phyloP scores from a whole-genome alignment of 2,329 filamentous ascomycete genomes.

The Aquanectria penicillioides region DNA sequence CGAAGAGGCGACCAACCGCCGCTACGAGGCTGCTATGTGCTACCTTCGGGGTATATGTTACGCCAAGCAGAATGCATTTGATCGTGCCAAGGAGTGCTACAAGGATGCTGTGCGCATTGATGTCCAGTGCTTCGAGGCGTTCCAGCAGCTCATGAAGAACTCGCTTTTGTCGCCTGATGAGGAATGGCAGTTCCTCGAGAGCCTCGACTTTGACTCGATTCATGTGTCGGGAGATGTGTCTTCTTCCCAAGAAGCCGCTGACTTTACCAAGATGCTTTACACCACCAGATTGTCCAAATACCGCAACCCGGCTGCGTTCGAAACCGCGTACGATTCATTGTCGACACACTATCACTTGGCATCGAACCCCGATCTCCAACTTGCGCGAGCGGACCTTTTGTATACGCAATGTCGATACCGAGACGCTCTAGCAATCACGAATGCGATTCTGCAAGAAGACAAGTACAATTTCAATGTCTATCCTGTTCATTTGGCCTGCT shows the following conservation, averaged over 20 bases:
- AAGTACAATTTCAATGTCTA: slow-evolving; percentile 91
- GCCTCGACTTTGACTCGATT: slow-evolving; percentile 89
- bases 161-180: slow-evolving; percentile 89
- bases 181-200: slow-evolving; percentile 89
- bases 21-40: slow-evolving; percentile 97
- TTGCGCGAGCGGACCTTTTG: slow-evolving; percentile 88
- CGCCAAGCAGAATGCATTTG: slow-evolving; percentile 96
- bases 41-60: slow-evolving; percentile 93
- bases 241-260: slow-evolving; percentile 83
- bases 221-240: slow-evolving; percentile 71
- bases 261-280: slow-evolving; percentile 96
- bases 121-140: slow-evolving; percentile 97
- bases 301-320: slow-evolving; percentile 84
- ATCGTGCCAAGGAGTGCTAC: slow-evolving; percentile 97
- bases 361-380: slow-evolving; percentile 87
- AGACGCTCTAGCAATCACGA: slow-evolving; percentile 85
- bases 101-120: slow-evolving; percentile 97
- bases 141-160: slow-evolving; percentile 98
- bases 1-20: slow-evolving; percentile 79
- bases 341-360: slow-evolving; percentile 92
- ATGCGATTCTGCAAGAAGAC: slow-evolving; percentile 82
- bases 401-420: slow-evolving; percentile 96
- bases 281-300: slow-evolving; percentile 97
- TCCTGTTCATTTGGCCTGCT: slow-evolving; percentile 88
- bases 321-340: slow-evolving; percentile 86